These are phyloP conservation scores for Zygoascus hellenicus DNA, from an alignment of 1,139 yeast species.

Conservation along the genomic window DNA sequence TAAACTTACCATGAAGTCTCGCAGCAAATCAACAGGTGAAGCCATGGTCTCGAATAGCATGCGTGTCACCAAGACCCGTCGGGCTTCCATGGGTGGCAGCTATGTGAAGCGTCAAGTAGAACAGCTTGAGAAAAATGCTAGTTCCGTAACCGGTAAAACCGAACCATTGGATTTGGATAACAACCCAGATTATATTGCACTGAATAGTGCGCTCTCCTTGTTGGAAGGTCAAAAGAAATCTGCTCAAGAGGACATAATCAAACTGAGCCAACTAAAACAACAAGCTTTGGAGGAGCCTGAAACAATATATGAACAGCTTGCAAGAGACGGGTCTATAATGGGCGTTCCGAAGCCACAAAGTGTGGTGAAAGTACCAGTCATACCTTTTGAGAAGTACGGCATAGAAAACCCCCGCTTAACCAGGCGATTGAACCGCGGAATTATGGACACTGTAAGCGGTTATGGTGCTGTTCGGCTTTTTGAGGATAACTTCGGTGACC, in stretches of 20 bases:
- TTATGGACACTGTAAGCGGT: constrained; percentile 10
- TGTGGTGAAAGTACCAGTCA: constrained; percentile 25
- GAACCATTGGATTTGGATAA: constrained; percentile 12
- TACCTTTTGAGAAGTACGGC: constrained; percentile 27
- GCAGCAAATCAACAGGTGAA: constrained; percentile 77
- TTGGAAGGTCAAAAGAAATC: constrained; percentile 24
- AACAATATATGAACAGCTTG: constrained; percentile 21
- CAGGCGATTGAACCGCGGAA: constrained; percentile 10
- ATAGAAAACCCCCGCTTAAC: constrained; percentile 14
- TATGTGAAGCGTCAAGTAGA: constrained; percentile 1
- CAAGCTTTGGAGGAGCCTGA: constrained; percentile 28
- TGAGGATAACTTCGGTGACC: constrained; percentile 14
- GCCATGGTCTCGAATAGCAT: constrained; percentile 33
- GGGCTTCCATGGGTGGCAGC: constrained; percentile 4
- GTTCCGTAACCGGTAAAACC: constrained; percentile 1
- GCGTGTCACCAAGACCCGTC: constrained; percentile 3
- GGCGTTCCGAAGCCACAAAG: constrained; percentile 25
- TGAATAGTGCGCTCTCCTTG: constrained; percentile 27
- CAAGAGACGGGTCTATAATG: constrained; percentile 17
- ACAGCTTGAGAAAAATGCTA: background rate
- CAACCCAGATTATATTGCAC: constrained; percentile 32
- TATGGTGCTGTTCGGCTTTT: constrained; percentile 15
- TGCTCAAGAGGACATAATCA: constrained; percentile 26
- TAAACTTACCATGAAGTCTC: constrained; percentile 54
- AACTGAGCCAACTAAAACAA: constrained; percentile 22